phyloP scores from a whole-genome alignment of 352 stramenopile species.

The Elongisporangium anandrum region DNA sequence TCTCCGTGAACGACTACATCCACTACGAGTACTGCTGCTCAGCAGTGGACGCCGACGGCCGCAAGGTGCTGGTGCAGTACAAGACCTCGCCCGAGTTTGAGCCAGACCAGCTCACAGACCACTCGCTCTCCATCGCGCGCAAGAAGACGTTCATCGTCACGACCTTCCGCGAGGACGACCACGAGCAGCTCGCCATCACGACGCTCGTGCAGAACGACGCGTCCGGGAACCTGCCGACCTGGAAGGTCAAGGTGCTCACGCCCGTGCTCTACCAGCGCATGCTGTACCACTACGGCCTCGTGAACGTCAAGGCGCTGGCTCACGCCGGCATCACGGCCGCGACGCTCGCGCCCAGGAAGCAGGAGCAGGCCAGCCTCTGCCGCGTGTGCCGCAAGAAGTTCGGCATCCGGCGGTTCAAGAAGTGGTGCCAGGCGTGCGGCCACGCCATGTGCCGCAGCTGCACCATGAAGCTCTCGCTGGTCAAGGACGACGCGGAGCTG shows the following conservation, averaged over 20 bases:
- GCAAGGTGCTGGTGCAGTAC: too few species aligned
- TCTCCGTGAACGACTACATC: too few species aligned
- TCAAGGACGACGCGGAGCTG: constrained; percentile 5
- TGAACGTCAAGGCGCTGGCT: constrained; percentile 19
- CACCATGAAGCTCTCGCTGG: constrained; percentile 12
- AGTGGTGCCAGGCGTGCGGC: constrained; percentile 9
- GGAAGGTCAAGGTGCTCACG: constrained; percentile 20
- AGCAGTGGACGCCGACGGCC: too few species aligned
- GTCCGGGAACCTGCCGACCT: constrained; percentile 4
- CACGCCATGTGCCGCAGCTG: constrained; percentile 14
- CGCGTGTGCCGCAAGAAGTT: constrained; percentile 12
- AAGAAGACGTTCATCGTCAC: too few species aligned
- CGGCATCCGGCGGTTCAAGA: constrained; percentile 13
- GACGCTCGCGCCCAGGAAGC: constrained; percentile 3
- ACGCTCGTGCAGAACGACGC: constrained; percentile 7
- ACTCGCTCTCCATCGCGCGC: too few species aligned
- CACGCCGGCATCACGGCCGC: constrained; percentile 1
- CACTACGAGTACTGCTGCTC: too few species aligned
- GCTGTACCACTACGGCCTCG: constrained; percentile 16
- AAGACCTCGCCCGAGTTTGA: too few species aligned
- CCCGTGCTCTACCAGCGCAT: constrained; percentile 20
- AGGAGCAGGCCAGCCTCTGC: background rate
- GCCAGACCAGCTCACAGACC: too few species aligned
- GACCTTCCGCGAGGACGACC: too few species aligned
- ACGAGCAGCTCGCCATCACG: background rate